Conservation (phyloP, 805 yeast species). For the Saccharomycopsis sp. region DNA sequence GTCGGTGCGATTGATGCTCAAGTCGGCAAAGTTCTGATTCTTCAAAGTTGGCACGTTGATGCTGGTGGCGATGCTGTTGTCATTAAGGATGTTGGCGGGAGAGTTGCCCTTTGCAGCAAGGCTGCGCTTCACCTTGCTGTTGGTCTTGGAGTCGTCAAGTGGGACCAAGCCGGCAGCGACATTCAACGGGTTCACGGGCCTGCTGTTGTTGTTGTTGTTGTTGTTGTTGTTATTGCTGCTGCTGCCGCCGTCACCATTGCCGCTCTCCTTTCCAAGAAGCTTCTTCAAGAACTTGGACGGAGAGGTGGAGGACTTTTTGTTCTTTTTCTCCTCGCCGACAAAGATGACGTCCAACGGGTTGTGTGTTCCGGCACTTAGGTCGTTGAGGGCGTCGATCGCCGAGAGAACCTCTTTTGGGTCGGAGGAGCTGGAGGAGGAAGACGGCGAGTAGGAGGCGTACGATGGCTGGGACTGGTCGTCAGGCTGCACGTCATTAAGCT, state of each 20-base stretch:
- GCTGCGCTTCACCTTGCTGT: slow-evolving; percentile 1
- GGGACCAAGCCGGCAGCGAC: not conserved
- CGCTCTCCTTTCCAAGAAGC: slow-evolving; percentile 12
- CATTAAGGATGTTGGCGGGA: slow-evolving; percentile 7
- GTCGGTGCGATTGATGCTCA: slow-evolving; percentile 32
- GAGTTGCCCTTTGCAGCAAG: slow-evolving; percentile 3
- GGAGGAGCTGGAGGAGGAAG: no score
- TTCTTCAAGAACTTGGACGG: slow-evolving; percentile 19
- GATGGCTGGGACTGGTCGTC: not conserved
- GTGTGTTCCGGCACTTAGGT: not conserved
- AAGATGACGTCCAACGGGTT: slow-evolving; percentile 20
- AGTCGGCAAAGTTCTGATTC: slow-evolving; percentile 21
- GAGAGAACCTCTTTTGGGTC: slow-evolving; percentile 5
- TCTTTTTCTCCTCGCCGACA: slow-evolving; percentile 14
- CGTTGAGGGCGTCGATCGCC: not conserved
- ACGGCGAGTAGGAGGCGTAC: not conserved
- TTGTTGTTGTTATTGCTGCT: no score
- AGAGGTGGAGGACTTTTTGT: slow-evolving; percentile 12
- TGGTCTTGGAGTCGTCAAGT: not conserved
- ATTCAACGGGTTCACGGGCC: slow-evolving; percentile 13
- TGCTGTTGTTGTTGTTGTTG: slow-evolving; percentile 1
- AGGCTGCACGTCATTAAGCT: slow-evolving; percentile 7
- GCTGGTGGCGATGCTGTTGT: slow-evolving; percentile 1
- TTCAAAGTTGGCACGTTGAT: slow-evolving; percentile 25
- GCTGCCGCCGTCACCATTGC: not conserved